Evolutionary conservation across 495 filamentous ascomycete species (phyloP).

Genomic region (Tuber microsphaerosporum): DNA sequence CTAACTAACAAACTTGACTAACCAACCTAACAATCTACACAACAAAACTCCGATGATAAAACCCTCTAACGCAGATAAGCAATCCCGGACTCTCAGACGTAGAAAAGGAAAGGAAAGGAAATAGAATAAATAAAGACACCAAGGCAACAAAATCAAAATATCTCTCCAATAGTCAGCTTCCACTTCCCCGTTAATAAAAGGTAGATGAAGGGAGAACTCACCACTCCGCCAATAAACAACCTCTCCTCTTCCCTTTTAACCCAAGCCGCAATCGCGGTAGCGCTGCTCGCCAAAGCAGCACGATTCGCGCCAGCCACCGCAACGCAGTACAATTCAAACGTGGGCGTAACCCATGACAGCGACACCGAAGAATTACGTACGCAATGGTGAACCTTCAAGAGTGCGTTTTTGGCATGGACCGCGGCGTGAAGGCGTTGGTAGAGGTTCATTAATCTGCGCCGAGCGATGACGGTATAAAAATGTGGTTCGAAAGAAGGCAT

Average conservation of each 20-base stretch:
- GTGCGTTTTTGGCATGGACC: conserved; percentile 72
- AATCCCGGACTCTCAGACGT: neutral
- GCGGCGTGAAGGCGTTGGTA: conserved; percentile 79
- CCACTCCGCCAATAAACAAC: conserved; percentile 86
- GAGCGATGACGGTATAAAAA: conserved; percentile 57
- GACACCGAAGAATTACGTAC: conserved; percentile 64
- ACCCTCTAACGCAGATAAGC: neutral
- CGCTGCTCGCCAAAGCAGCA: conserved; percentile 73
- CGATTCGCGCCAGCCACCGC: conserved; percentile 68
- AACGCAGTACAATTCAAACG: conserved; percentile 90
- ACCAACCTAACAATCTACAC: neutral
- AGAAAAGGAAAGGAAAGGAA: neutral
- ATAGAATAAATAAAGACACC: neutral
- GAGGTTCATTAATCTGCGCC: conserved; percentile 69
- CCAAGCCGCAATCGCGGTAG: conserved; percentile 82
- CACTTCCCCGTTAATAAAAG: neutral
- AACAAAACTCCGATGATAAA: conserved; percentile 4
- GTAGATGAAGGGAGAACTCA: conserved; percentile 37
- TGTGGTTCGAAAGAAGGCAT: conserved; percentile 76
- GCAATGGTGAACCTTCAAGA: conserved; percentile 77
- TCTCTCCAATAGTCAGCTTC: neutral
- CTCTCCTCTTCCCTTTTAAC: conserved; percentile 82
- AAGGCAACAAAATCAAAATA: neutral
- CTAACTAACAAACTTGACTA: neutral
- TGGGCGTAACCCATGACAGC: conserved; percentile 81